Percentiles rank a stretch among this genome's conserved stretches.
These are phyloP conservation scores for Periglandula ipomoeae DNA, from an alignment of 2,329 filamentous ascomycete species.

Conservation along the genomic window DNA sequence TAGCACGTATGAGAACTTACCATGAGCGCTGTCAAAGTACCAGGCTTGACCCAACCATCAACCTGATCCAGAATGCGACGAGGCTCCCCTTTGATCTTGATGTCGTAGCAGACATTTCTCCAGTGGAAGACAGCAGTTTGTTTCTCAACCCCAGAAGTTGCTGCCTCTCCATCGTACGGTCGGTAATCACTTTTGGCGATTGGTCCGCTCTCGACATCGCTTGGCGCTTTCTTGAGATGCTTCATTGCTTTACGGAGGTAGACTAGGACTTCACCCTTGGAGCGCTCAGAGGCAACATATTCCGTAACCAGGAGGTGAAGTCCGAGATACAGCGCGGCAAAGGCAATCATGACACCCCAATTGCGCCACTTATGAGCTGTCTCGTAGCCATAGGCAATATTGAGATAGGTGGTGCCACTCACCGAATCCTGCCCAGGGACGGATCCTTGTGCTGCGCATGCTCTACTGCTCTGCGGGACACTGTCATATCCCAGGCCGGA, in stretches of 20 bases:
- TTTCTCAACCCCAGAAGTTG: conserved; percentile 36
- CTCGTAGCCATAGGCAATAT: conserved; percentile 45
- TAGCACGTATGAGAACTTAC: no score
- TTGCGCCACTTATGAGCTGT: conserved; percentile 59
- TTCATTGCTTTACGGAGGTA: conserved; percentile 63
- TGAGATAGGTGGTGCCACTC: conserved; percentile 49
- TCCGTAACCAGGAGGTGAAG: conserved; percentile 59
- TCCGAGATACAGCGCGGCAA: conserved; percentile 51
- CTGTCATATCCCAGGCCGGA: no score
- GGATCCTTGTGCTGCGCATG: no score
- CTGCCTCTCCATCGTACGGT: conserved; percentile 51
- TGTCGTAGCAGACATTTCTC: conserved; percentile 69
- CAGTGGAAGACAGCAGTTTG: conserved; percentile 79
- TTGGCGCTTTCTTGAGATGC: no score
- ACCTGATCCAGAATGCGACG: conserved; percentile 76
- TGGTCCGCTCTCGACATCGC: no score
- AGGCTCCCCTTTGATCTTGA: conserved; percentile 68
- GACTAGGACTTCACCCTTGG: conserved; percentile 67
- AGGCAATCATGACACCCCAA: conserved; percentile 58
- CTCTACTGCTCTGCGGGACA: no score
- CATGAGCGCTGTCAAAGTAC: conserved; percentile 84
- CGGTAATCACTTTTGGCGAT: no score
- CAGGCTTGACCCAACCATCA: conserved; percentile 89
- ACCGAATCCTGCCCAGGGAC: conserved; percentile 42
- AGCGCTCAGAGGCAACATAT: conserved; percentile 56